Base-by-base conservation (phyloP, 2,329 filamentous ascomycete species). In the Xylaria hypoxylon region DNA sequence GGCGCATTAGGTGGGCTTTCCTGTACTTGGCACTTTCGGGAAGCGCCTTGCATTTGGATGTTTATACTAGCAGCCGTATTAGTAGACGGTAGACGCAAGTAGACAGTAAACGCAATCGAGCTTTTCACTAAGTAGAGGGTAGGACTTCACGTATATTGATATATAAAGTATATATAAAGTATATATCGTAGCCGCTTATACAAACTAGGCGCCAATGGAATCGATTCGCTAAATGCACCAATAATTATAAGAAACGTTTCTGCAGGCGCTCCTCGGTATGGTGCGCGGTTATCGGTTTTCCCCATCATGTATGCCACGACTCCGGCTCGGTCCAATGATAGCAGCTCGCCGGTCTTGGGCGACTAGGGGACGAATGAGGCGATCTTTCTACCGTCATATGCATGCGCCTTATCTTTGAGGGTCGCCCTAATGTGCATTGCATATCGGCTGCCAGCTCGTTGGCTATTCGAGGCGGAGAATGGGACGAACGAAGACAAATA, bases 1-100 rank as follows among this genome's bases (percentile, higher is more conserved):
- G 80, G 88, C 2, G 85, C 85, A 26, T 45, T 42, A 31, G 84
- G 85, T 0, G 84, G 88, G 47, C 79, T 86, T 2, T 88, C 17
- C 4, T 31, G 13, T 13, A 26, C 40, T 56, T 24, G 28, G 35
- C 35, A 58, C 24, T 22, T 47, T 24, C n/a, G 10, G 35, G 5
- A 22, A 33, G 24, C 45, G n/a, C 19, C 40, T 7, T 15, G 40
- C 7, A n/a, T 26, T 31, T 6, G 13, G 26, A 26, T n/a, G 31
- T 42, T 24, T 2, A 33, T 7, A n/a, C 26, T 24, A 31, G 45
- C 33, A n/a, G 6, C 5, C 15, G 6, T 44, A 24, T 55, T 26
- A 13, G 15, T n/a, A 55, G 19, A 38, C 28, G 28, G 28, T 5
- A 8, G 31, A 7, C 0, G 26, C 53, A 24, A 40, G 15, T 31